Percentiles rank a stretch among this genome's conserved stretches.
These are phyloP conservation scores for Persicaria tinctoria DNA, from an alignment of 148 eudicot genomes.

Conservation along the genomic window DNA sequence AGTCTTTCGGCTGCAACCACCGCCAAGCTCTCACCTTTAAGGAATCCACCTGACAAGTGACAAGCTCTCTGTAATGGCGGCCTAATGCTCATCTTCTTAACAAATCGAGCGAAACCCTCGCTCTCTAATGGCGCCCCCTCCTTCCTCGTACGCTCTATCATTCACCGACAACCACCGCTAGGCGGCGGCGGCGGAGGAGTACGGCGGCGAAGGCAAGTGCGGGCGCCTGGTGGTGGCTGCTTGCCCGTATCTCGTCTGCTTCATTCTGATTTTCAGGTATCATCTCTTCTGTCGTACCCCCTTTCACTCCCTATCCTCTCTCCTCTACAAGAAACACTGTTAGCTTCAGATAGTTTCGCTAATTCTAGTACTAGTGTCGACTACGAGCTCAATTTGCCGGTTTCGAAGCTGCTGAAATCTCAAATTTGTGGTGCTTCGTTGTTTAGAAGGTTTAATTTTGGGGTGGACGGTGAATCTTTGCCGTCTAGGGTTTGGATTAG, in stretches of 20 bases:
- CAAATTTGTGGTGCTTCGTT: neutral
- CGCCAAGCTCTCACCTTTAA: no score
- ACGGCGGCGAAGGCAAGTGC: slow-evolving; percentile 13
- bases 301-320: slow-evolving; percentile 25
- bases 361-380: neutral
- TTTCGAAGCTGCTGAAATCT: neutral
- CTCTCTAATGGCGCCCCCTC: slow-evolving; percentile 25
- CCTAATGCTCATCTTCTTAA: slow-evolving; percentile 11
- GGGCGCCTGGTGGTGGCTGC: slow-evolving; percentile 40
- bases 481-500: slow-evolving; percentile 25
- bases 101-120: slow-evolving; percentile 9
- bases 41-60: no score
- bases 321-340: slow-evolving; percentile 45
- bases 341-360: slow-evolving; percentile 15
- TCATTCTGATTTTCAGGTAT: slow-evolving; percentile 36
- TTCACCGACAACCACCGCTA: slow-evolving; percentile 15
- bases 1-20: no score
- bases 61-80: slow-evolving; percentile 3
- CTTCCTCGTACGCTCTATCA: slow-evolving; percentile 25
- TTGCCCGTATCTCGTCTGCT: slow-evolving; percentile 60
- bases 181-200: slow-evolving; percentile 22
- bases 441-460: no score
- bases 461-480: neutral
- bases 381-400: neutral
- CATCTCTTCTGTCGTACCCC: slow-evolving; percentile 54